Evolutionary conservation across 805 yeast genomes (phyloP), one percentile per base, ranked within the genome.

Genomic region (Wickerhamomyces alni): DNA sequence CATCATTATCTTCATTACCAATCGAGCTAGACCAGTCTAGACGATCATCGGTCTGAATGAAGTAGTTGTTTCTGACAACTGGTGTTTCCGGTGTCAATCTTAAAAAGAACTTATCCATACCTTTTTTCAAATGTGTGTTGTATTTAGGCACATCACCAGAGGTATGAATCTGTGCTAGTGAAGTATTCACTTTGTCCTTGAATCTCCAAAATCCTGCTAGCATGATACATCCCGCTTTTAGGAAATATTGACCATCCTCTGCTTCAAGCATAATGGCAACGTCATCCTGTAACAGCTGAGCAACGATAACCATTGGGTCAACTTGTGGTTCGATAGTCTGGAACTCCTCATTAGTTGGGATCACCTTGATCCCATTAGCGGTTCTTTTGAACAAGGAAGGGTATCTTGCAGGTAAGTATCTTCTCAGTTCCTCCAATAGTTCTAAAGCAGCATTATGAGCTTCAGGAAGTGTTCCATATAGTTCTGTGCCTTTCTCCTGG

Each of bases 191-290:
- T 55, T 81, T 81, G 51, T 81, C 87, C 38, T 61, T 67, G 31
- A 81, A 66, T 52, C 84, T 66, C 87, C 87, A 80, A 57, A 80
- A 81, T 0, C 82, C 87, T 3, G 87, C 81, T 34, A 80, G 65
- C 51, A 77, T 63, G 36, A 80, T 75, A 5, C 82, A 74, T 3
- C 85, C 87, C 22, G 75, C 80, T 48, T 71, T 73, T 39, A 80
- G 62, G 26, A 62, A 61, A 52, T 77, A 80, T 38, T 74, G 69
- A 8, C 84, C 86, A 29, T 77, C 68, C 17, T 66, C 68, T 36
- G 67, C 64, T 50, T 81, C 87, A 37, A 78, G 59, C 82, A 80
- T 75, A 17, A 81, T 65, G 5, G 86, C 87, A 37, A 80, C 58
- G 54, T 80, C 87, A 56, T 80, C 87, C 57, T 80, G 87, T 12